Conservation (phyloP, 192 early-diverging fungal species). For the Coemansia sp. region DNA sequence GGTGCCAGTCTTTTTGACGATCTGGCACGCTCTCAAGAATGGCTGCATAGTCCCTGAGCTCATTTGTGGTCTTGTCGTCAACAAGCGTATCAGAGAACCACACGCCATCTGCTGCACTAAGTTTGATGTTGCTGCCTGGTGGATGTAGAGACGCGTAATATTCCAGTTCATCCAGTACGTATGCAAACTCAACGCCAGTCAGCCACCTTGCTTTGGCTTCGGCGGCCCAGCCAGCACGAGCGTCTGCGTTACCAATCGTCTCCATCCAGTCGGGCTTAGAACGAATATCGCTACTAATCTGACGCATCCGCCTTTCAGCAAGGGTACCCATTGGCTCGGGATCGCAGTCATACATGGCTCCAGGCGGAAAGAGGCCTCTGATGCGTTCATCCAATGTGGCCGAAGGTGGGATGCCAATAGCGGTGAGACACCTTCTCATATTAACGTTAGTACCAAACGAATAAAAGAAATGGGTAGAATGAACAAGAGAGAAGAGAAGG, state of each 20-base stretch:
- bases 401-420: background rate
- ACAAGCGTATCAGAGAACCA: slow-evolving; percentile 30
- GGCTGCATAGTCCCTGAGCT: too few relatives aligned
- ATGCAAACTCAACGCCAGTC: slow-evolving; percentile 15
- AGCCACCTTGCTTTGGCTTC: slow-evolving; percentile 1
- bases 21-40: too few relatives aligned
- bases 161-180: slow-evolving; percentile 30
- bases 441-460: background rate
- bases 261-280: too few relatives aligned
- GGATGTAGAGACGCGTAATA: slow-evolving; percentile 15
- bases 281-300: too few relatives aligned
- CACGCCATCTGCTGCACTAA: slow-evolving; percentile 25
- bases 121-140: background rate
- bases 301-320: background rate
- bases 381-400: background rate
- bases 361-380: background rate
- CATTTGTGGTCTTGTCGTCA: background rate
- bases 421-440: background rate
- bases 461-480: background rate
- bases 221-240: slow-evolving; percentile 4
- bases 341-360: background rate
- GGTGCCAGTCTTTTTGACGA: too few relatives aligned
- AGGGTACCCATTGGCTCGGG: background rate
- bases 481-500: too few relatives aligned
- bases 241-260: too few relatives aligned